These are phyloP conservation scores for Blastomyces parvus DNA, from an alignment of 2,329 filamentous ascomycete genomes.

Conservation along the genomic window DNA sequence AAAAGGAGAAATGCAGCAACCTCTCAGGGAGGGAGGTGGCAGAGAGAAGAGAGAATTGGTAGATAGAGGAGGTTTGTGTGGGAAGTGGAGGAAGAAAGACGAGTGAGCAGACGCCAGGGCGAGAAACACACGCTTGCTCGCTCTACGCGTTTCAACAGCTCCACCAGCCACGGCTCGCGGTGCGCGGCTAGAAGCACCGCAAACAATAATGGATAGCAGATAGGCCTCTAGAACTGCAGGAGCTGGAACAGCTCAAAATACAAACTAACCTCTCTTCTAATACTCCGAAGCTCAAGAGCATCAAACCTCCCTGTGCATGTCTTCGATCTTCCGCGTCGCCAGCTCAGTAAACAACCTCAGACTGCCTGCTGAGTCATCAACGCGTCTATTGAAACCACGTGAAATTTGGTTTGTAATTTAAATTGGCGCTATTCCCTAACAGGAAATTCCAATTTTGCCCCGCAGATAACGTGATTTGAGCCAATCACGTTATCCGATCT, in stretches of 20 bases:
- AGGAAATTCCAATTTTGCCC: background rate
- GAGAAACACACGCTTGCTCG: constrained; percentile 6
- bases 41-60: constrained; percentile 3
- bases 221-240: background rate
- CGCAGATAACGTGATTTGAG: background rate
- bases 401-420: background rate
- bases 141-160: constrained; percentile 8
- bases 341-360: background rate
- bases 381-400: background rate
- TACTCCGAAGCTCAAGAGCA: background rate
- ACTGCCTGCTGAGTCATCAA: background rate
- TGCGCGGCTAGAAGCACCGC: background rate
- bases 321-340: too few relatives aligned
- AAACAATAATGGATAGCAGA: background rate
- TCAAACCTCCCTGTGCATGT: background rate
- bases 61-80: background rate
- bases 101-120: constrained; percentile 2
- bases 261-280: background rate
- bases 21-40: background rate
- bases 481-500: background rate
- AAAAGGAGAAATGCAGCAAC: constrained; percentile 2
- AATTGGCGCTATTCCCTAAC: background rate
- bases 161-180: constrained; percentile 6
- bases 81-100: background rate
- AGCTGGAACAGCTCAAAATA: background rate